Evolutionary conservation across 2,329 filamentous ascomycete genomes (phyloP), one percentile per base, ranked within the genome.

Genomic region (Phialophora tarda): DNA sequence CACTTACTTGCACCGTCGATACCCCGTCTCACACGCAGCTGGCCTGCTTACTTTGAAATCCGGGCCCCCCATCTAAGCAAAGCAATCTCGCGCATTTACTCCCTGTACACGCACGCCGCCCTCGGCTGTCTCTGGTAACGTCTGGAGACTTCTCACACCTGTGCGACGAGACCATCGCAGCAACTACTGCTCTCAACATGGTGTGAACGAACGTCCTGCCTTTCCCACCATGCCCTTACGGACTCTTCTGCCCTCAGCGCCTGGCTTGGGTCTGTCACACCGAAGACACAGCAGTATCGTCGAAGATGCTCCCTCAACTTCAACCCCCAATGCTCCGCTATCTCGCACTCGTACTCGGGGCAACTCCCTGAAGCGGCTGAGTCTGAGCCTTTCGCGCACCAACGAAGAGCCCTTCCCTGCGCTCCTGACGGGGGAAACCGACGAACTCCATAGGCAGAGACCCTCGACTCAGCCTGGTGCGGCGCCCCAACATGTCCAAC

Each of bases 321-420:
- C 59, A 6, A 61, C 51, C 53, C 47, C 14, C 38, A 34, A 50
- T 26, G 44, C 30, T 24, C 59, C 48, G 30, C 28, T 44, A 14
- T n/a, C 61, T 23, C 30, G 12, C 12, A 59, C 47, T 23, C 70
- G 62, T n/a, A 65, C 28, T n/a, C 69, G 67, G 24, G 62, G 59
- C 17, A 63, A 66, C 50, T 71, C 71, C n/a, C 48, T 72, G 54
- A 64, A 69, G 41, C 62, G 68, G 51, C 63, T 71, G 41, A 69
- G 71, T 53, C 60, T 72, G 54, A 66, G 67, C 34, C 62, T 72
- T 47, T 64, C 68, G 30, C 61, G 60, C 41, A 63, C 69, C 26
- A 64, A 66, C 30, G 71, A 71, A 38, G 64, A 65, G 23, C 60
- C 59, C 5, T 71, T 71, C 54, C 56, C 60, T 30, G 11, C 58